A percentile compares a stretch with the other conserved stretches of the same genome.
Evolutionary conservation across 176 grass and related monocot species (phyloP).

Genomic region (Cocos nucifera): DNA sequence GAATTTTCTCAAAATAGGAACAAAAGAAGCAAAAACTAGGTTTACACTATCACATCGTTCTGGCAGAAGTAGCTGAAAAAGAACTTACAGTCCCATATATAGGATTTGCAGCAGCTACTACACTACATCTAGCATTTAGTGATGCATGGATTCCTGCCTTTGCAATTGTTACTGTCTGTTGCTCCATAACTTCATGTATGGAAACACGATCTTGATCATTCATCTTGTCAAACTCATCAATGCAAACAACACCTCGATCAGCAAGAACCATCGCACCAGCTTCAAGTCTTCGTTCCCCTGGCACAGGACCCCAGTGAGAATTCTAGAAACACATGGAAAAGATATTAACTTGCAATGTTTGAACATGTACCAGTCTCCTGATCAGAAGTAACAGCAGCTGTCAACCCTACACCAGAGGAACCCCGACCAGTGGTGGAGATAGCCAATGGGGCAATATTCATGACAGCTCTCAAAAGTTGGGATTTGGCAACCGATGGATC

Average conservation of each 20-base stretch:
- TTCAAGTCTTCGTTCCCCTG: slow-evolving; percentile 97
- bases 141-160: slow-evolving; percentile 98
- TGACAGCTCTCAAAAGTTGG: slow-evolving; percentile 85
- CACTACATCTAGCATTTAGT: slow-evolving; percentile 94
- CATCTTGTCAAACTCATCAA: slow-evolving; percentile 99
- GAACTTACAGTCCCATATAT: slow-evolving; percentile 90
- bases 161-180: slow-evolving; percentile 95
- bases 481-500: slow-evolving; percentile 99
- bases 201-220: slow-evolving; percentile 95
- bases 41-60: background rate
- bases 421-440: slow-evolving; percentile 94
- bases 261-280: slow-evolving; percentile 99
- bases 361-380: slow-evolving; percentile 78
- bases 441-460: slow-evolving; percentile 91
- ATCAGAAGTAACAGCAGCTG: slow-evolving; percentile 89
- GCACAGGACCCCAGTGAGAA: slow-evolving; percentile 8
- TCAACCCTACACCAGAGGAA: slow-evolving; percentile 97
- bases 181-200: slow-evolving; percentile 99
- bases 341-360: background rate
- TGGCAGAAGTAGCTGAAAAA: background rate
- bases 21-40: background rate
- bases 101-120: slow-evolving; percentile 96
- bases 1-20: background rate
- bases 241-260: slow-evolving; percentile 87
- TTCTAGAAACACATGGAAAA: background rate